Percentiles rank a stretch among this genome's conserved stretches.
Evolutionary conservation across 768 basidiomycete genomes (phyloP).

Genomic region (Amanita polypyramis): DNA sequence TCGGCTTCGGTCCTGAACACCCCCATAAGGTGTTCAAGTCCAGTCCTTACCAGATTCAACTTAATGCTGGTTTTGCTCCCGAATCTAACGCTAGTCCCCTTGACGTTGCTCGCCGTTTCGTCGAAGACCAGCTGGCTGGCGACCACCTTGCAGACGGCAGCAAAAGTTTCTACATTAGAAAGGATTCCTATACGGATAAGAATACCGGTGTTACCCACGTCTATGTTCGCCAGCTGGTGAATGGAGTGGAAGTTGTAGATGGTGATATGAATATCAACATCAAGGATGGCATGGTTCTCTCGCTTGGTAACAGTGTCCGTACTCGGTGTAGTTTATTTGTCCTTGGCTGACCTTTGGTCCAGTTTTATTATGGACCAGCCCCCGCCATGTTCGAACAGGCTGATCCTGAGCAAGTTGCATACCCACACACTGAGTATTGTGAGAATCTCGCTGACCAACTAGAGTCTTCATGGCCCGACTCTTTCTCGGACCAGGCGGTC

Average conservation of each 20-base stretch:
- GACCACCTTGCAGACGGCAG: slow-evolving; percentile 20
- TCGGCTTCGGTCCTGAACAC: slow-evolving; percentile 79
- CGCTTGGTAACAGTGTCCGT: slow-evolving; percentile 68
- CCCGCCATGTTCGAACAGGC: slow-evolving; percentile 27
- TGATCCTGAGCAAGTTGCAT: slow-evolving; percentile 23
- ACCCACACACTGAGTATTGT: slow-evolving; percentile 48
- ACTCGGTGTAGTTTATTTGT: slow-evolving; percentile 7
- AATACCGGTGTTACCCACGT: slow-evolving; percentile 84
- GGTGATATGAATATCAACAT: slow-evolving; percentile 93
- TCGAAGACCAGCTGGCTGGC: slow-evolving; percentile 33
- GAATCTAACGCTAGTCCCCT: slow-evolving; percentile 25
- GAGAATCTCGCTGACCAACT: slow-evolving; percentile 29
- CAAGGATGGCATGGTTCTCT: slow-evolving; percentile 72
- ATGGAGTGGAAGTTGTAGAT: slow-evolving; percentile 82
- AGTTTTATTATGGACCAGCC: slow-evolving; percentile 70
- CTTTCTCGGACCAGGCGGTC: slow-evolving; percentile 25
- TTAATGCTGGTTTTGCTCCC: slow-evolving; percentile 28
- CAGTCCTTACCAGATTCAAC: slow-evolving; percentile 33
- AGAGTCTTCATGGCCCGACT: slow-evolving; percentile 17
- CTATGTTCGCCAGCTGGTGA: slow-evolving; percentile 76
- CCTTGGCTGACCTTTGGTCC: neutral
- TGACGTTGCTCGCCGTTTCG: slow-evolving; percentile 54
- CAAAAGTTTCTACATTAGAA: slow-evolving; percentile 49
- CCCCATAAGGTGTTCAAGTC: slow-evolving; percentile 61
- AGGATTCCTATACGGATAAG: slow-evolving; percentile 81